Evolutionary conservation across 1,284 basidiomycete genomes (phyloP).

Genomic region (Kwoniella shivajii): DNA sequence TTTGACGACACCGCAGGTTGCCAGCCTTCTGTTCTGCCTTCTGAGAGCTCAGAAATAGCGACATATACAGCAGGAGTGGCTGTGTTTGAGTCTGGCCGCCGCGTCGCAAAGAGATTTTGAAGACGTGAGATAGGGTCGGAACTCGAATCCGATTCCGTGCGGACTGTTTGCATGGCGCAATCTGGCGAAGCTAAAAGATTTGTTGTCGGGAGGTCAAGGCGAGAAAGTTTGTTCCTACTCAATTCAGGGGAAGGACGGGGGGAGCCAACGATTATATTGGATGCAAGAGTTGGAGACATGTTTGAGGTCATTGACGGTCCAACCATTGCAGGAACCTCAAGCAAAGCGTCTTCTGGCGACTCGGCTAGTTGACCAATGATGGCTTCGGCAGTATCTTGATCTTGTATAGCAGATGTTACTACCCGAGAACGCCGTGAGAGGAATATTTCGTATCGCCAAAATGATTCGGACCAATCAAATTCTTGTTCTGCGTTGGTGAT

Average conservation of each 20-base stretch:
- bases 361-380: background rate
- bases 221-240: background rate
- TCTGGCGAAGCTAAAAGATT: background rate
- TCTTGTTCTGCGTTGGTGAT: slow-evolving; percentile 15
- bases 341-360: slow-evolving; percentile 6
- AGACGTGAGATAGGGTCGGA: background rate
- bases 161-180: background rate
- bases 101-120: slow-evolving; percentile 15
- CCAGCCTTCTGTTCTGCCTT: no score
- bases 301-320: background rate
- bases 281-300: no score
- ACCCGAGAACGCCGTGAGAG: slow-evolving; percentile 2
- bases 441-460: slow-evolving; percentile 24
- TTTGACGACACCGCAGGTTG: no score
- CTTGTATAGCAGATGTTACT: background rate
- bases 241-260: background rate
- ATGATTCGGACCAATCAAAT: slow-evolving; percentile 25
- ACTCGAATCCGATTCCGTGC: background rate
- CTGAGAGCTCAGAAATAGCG: no score
- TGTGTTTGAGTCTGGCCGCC: background rate
- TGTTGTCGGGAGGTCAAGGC: background rate
- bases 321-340: slow-evolving; percentile 1
- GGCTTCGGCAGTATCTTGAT: background rate
- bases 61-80: background rate
- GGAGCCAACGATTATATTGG: background rate